Evolutionary conservation across 2,329 filamentous ascomycete genomes (phyloP).

Genomic region (Pseudogymnoascus sp.): DNA sequence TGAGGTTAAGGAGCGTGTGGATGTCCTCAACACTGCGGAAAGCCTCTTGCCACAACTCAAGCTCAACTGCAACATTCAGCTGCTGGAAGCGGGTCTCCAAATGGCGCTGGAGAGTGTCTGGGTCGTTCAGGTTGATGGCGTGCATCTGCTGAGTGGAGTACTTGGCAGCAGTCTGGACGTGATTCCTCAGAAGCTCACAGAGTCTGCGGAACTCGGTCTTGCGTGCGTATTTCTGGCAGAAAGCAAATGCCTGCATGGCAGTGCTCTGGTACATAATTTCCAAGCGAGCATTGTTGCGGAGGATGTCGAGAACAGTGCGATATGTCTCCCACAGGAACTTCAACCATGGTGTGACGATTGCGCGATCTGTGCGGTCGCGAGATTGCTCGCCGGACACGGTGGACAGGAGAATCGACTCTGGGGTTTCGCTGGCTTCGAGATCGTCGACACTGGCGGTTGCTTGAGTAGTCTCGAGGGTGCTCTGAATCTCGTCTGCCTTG

Average conservation of each 20-base stretch:
- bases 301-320: conserved; percentile 93
- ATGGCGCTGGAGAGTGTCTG: conserved; percentile 93
- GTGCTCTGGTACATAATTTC: conserved; percentile 98
- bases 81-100: conserved; percentile 98
- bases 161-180: conserved; percentile 97
- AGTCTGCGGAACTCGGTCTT: conserved; percentile 99
- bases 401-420: conserved; percentile 93
- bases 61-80: conserved; percentile 92
- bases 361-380: conserved; percentile 91
- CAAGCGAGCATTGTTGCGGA: conserved; percentile 96
- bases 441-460: conserved; percentile 78
- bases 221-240: conserved; percentile 94
- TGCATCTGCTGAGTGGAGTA: conserved; percentile 94
- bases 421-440: conserved; percentile 92
- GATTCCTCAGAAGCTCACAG: conserved; percentile 95
- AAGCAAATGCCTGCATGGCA: conserved; percentile 95
- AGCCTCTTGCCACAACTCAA: conserved; percentile 98
- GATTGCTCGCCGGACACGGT: conserved; percentile 98
- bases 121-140: conserved; percentile 96
- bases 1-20: conserved; percentile 91
- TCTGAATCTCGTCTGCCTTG: conserved; percentile 93
- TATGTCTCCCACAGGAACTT: conserved; percentile 99
- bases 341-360: conserved; percentile 97
- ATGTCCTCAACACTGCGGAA: conserved; percentile 99
- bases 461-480: conserved; percentile 67